Evolutionary conservation across 768 basidiomycete genomes (phyloP).

Genomic region (Russula sp.): DNA sequence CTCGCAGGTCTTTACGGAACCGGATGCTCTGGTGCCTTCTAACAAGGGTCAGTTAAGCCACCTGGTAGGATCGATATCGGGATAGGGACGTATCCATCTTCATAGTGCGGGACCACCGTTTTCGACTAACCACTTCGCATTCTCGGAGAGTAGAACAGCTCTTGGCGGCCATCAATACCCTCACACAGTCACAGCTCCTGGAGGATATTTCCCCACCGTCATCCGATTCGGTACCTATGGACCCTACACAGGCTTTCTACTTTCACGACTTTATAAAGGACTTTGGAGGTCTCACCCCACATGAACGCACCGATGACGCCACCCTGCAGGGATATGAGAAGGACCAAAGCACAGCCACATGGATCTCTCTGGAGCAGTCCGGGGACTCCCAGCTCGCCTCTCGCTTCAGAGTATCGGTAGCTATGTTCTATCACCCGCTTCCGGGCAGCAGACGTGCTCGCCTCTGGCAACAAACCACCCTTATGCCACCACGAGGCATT

Average conservation of each 20-base stretch:
- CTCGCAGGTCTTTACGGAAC: background rate
- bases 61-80: constrained; percentile 7
- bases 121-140: background rate
- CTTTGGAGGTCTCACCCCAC: background rate
- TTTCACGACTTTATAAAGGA: constrained; percentile 13
- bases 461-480: background rate
- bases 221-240: background rate
- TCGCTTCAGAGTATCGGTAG: background rate
- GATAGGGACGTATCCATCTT: constrained; percentile 1
- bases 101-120: background rate
- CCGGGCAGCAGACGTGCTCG: background rate
- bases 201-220: background rate
- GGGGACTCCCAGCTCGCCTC: background rate
- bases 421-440: background rate
- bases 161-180: background rate
- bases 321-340: background rate
- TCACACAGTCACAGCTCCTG: background rate
- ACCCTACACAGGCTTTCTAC: constrained; percentile 1
- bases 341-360: background rate
- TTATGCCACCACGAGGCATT: constrained; percentile 8
- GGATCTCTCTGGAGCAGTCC: background rate
- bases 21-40: background rate
- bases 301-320: background rate
- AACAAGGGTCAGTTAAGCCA: background rate
- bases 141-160: constrained; percentile 5